phyloP scores from a whole-genome alignment of 768 basidiomycete genomes.

The Trametes villosa region DNA sequence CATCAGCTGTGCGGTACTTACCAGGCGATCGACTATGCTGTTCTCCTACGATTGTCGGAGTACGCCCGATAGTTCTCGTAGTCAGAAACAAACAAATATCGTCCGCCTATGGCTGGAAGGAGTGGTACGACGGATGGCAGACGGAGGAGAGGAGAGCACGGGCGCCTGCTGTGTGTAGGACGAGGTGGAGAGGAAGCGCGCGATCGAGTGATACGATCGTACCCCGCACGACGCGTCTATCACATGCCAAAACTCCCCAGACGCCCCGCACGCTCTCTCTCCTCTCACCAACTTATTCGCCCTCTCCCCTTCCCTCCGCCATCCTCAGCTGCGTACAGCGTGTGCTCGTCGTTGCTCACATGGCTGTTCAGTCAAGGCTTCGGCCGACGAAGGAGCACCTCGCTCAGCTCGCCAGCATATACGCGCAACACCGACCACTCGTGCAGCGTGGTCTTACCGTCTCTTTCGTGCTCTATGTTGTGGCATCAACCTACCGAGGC shows the following conservation, averaged over 20 bases:
- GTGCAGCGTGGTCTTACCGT: constrained; percentile 74
- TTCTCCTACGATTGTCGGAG: too few species aligned
- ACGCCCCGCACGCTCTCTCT: not conserved
- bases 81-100: not conserved
- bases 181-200: not conserved
- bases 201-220: constrained; percentile 20
- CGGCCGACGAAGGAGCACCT: constrained; percentile 41
- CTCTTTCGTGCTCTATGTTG: constrained; percentile 71
- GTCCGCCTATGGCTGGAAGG: not conserved
- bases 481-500: constrained; percentile 64
- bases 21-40: too few species aligned
- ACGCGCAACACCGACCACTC: constrained; percentile 66
- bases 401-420: constrained; percentile 51
- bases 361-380: constrained; percentile 24
- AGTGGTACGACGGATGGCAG: not conserved
- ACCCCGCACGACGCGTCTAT: constrained; percentile 20
- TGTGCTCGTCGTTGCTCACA: not conserved
- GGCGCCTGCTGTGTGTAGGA: constrained; percentile 1
- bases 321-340: not conserved
- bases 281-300: not conserved
- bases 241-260: constrained; percentile 10
- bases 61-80: too few species aligned
- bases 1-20: too few species aligned
- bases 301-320: not conserved
- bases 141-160: not conserved